Percentiles rank a stretch among this genome's conserved stretches.
Conservation (phyloP, 768 basidiomycete species). For the Pleurotus platypus region DNA sequence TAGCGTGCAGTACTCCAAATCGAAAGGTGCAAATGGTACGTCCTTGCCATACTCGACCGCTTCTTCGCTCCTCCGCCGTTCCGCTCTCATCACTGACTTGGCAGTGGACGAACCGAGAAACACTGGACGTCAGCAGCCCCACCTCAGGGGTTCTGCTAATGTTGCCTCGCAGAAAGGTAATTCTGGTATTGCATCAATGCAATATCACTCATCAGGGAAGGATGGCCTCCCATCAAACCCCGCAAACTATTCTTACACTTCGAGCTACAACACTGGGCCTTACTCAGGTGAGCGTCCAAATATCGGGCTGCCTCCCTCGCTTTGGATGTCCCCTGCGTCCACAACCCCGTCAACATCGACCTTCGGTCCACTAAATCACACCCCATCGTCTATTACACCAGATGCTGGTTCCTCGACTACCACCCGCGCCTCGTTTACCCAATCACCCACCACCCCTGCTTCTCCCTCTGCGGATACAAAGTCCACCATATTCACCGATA, state of each 20-base stretch:
- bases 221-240: conserved; percentile 8
- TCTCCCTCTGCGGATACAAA: conserved; percentile 51
- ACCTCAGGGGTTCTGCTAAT: conserved; percentile 1
- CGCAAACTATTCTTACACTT: neutral
- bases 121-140: conserved; percentile 1
- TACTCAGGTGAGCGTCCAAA: conserved; percentile 47
- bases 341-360: conserved; percentile 32
- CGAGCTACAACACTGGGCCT: conserved; percentile 13
- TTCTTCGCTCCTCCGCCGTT: neutral
- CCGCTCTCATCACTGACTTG: neutral
- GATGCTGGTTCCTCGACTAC: conserved; percentile 28
- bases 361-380: conserved; percentile 32
- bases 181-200: conserved; percentile 2
- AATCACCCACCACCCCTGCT: conserved; percentile 40
- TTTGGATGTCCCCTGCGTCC: conserved; percentile 80
- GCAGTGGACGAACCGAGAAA: conserved; percentile 12
- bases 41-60: neutral
- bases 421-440: conserved; percentile 25
- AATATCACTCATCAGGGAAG: conserved; percentile 13
- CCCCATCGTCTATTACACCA: conserved; percentile 30
- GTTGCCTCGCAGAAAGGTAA: neutral
- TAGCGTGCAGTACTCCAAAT: conserved; percentile 5
- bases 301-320: conserved; percentile 62
- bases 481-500: conserved; percentile 62
- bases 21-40: conserved; percentile 2